Conservation (phyloP, 2,329 filamentous ascomycete genomes). For the Didymosphaeria variabile region DNA sequence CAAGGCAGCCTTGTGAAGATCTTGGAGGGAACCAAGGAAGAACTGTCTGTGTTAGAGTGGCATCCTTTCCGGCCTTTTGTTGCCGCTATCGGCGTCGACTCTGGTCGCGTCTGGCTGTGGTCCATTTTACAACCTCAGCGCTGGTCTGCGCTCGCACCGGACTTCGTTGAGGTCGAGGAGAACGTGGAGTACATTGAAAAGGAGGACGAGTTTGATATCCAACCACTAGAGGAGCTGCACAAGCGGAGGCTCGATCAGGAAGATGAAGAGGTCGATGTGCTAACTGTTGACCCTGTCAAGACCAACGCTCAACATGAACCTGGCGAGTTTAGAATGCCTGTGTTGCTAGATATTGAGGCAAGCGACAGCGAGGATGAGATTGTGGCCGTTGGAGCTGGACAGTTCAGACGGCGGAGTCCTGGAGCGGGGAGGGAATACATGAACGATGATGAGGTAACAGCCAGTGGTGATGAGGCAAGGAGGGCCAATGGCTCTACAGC, state of each 20-base stretch:
- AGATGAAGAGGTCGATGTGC: slow-evolving; percentile 91
- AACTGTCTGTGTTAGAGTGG: slow-evolving; percentile 97
- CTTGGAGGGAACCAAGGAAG: slow-evolving; percentile 94
- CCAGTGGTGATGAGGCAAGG: slow-evolving; percentile 47
- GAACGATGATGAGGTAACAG: slow-evolving; percentile 61
- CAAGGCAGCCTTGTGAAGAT: slow-evolving; percentile 96
- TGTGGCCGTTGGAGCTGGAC: slow-evolving; percentile 73
- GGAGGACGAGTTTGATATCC: slow-evolving; percentile 98
- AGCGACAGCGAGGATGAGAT: slow-evolving; percentile 95
- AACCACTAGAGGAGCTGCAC: slow-evolving; percentile 92
- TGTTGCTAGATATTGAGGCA: slow-evolving; percentile 90
- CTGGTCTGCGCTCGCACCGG: slow-evolving; percentile 95
- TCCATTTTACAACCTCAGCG: slow-evolving; percentile 93
- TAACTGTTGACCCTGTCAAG: slow-evolving; percentile 74
- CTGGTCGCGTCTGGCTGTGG: slow-evolving; percentile 94
- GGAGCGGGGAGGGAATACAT: slow-evolving; percentile 75
- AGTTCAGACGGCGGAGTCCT: slow-evolving; percentile 85
- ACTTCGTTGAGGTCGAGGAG: slow-evolving; percentile 97
- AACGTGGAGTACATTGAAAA: slow-evolving; percentile 96
- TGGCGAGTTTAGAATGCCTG: slow-evolving; percentile 84
- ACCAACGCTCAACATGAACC: slow-evolving; percentile 61
- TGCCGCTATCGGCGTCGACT: slow-evolving; percentile 90
- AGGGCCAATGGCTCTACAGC: slow-evolving; percentile 42
- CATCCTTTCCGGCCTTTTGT: slow-evolving; percentile 88
- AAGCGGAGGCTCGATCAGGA: slow-evolving; percentile 89